Base-by-base conservation (phyloP, 345 rosid species). In the Salix suchowensis region DNA sequence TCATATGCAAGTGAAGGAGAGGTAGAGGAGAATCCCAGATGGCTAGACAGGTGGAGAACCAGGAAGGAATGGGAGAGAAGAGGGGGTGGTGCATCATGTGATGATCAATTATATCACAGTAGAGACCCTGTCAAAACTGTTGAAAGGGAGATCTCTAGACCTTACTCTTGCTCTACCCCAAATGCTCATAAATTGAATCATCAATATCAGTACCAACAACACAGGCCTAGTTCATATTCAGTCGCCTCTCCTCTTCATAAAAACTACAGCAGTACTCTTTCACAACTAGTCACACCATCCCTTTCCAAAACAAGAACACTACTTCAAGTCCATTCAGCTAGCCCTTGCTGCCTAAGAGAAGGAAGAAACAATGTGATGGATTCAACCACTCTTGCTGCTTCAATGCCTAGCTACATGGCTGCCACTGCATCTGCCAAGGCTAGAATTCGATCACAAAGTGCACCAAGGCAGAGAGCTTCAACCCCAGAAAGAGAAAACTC, bases 1-100 rank as follows among this genome's bases (percentile, higher is more conserved):
- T 74, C 80, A 24, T 82, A 75, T 75, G 88, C 84, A 70, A 87
- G 89, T 58, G 88, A 89, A 55, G 87, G 82, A 67, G 90, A 88
- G 72, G 61, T 79, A 37, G 85, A 88, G 19, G 85, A 46, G 50
- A 82, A 73, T 73, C 84, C 78, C 15, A 68, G 83, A 72, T 69
- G 86, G 54, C 61, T 79, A 65, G 85, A 85, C 62, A 81, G 81
- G 67, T 71, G 85, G 83, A 67, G 34, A 48, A 76, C 71, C 21
- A 86, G 78, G 81, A 80, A 72, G 80, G 67, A 54, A 66, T 62
- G 79, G 78, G 60, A 80, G 70, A 71, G 39, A 64, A 80, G 52
- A 12, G 80, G 89, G 21, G 40, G 73, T n/a, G 23, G 14, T 15
- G 48, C 75, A 10, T 68, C 23, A 16, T 11, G 18, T 21, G 79